These are phyloP conservation scores for Turritis glabra DNA, from an alignment of 345 rosid genomes.

Conservation along the genomic window DNA sequence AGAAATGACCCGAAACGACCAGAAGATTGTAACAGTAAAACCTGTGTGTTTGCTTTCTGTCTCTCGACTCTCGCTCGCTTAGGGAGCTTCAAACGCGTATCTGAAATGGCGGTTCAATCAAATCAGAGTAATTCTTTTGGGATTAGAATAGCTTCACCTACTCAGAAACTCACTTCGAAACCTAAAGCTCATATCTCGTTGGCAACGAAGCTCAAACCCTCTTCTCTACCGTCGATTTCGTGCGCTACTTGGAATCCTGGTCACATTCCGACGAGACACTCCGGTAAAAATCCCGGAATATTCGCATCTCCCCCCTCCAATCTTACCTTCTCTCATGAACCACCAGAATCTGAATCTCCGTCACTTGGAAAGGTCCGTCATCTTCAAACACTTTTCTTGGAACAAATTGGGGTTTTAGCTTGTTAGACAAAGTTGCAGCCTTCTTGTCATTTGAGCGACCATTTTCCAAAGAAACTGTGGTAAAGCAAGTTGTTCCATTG, in stretches of 20 bases:
- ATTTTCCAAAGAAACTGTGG: too few relatives aligned
- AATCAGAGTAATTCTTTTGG: constrained; percentile 34
- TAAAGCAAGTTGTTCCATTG: neutral
- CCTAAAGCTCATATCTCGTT: constrained; percentile 32
- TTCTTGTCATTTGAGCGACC: neutral
- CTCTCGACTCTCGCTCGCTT: neutral
- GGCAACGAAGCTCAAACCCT: constrained; percentile 22
- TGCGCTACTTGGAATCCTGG: constrained; percentile 10
- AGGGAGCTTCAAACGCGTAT: constrained; percentile 26
- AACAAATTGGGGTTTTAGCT: constrained; percentile 20
- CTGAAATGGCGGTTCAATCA: constrained; percentile 41
- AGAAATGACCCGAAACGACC: neutral
- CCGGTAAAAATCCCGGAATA: constrained; percentile 31
- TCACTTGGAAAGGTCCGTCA: constrained; percentile 50
- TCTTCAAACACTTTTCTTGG: neutral
- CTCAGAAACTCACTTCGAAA: constrained; percentile 29
- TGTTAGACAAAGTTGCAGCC: neutral
- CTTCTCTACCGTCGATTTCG: constrained; percentile 25
- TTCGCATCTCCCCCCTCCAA: constrained; percentile 40
- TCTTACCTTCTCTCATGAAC: constrained; percentile 33
- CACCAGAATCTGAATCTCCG: constrained; percentile 15
- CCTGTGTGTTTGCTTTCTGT: neutral
- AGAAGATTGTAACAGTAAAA: neutral
- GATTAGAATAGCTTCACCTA: constrained; percentile 24
- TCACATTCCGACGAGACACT: constrained; percentile 15